phyloP scores from a whole-genome alignment of 371 early-diverging fungal species.

The Mortierella sp. region DNA sequence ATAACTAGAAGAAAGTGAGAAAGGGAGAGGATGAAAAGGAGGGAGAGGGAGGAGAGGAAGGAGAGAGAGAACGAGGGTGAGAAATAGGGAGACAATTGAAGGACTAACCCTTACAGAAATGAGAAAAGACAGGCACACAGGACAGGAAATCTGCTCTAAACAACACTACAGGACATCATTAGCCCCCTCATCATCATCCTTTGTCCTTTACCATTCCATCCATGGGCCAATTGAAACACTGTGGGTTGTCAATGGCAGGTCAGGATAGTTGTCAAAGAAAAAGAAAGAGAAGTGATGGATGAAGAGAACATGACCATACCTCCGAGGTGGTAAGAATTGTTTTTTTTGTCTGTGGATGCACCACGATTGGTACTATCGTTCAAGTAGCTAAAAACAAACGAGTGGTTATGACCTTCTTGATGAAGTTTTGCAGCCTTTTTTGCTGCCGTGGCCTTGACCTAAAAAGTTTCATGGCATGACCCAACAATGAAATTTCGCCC shows the following conservation, averaged over 20 bases:
- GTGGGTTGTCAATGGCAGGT: not conserved
- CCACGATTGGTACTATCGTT: not conserved
- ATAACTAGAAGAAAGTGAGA: not conserved
- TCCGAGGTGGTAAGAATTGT: not conserved
- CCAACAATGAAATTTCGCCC: slow-evolving; percentile 9
- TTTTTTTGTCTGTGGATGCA: not conserved
- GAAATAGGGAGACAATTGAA: not conserved
- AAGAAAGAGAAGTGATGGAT: slow-evolving; percentile 1
- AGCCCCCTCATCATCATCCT: too few species aligned
- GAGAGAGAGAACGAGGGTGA: not conserved
- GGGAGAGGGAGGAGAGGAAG: not conserved
- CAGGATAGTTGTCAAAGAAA: not conserved
- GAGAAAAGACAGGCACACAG: not conserved
- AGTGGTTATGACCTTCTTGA: not conserved
- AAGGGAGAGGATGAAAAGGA: not conserved
- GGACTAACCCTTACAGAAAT: not conserved
- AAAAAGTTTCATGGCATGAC: not conserved
- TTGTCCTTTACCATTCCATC: not conserved
- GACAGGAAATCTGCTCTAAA: not conserved
- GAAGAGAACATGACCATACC: not conserved
- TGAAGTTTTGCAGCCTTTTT: not conserved
- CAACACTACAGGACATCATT: too few species aligned
- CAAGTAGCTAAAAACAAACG: not conserved
- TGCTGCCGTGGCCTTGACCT: not conserved
- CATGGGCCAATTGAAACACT: not conserved